phyloP scores from a whole-genome alignment of 345 rosid species.

The Corchorus olitorius region DNA sequence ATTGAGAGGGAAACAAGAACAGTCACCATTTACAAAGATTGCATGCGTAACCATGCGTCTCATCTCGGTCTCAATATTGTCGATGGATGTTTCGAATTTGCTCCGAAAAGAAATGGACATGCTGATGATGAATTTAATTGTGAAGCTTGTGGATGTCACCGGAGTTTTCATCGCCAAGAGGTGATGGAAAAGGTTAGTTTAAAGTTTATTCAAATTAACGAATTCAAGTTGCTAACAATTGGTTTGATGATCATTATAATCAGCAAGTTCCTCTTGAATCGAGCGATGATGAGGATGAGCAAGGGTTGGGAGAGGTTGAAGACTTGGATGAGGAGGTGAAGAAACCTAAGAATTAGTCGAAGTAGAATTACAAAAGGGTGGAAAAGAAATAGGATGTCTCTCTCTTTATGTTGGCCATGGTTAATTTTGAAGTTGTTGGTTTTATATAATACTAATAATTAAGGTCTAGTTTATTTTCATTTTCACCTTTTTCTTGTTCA shows the following conservation, averaged over 20 bases:
- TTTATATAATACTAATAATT: neutral
- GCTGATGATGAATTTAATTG: neutral
- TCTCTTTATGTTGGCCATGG: neutral
- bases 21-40: conserved; percentile 7
- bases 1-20: neutral
- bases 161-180: conserved; percentile 7
- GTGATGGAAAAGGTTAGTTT: neutral
- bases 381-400: neutral
- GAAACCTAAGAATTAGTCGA: neutral
- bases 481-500: neutral
- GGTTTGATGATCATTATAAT: neutral
- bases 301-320: neutral
- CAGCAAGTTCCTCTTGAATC: too few species aligned
- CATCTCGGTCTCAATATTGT: neutral
- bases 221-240: neutral
- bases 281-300: neutral
- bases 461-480: neutral
- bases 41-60: conserved; percentile 18
- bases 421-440: neutral
- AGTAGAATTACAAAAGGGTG: neutral
- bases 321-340: neutral
- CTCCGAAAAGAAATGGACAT: neutral
- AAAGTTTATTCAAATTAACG: neutral
- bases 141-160: conserved; percentile 16
- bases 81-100: conserved; percentile 13